Conservation (phyloP, 2,329 filamentous ascomycete species). For the Trichoderma arundinaceum region DNA sequence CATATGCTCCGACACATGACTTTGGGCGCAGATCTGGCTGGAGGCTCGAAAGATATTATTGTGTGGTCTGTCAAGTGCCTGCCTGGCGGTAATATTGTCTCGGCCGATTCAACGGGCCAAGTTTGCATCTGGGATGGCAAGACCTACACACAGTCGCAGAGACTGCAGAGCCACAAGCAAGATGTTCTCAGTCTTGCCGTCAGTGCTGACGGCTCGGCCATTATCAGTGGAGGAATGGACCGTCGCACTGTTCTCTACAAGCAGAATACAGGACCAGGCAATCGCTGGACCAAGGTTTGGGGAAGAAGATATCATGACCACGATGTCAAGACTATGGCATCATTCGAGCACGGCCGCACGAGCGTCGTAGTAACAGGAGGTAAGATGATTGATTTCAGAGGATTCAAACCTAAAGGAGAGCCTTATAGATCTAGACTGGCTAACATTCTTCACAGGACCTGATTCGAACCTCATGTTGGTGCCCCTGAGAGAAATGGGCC, state of each 20-base stretch:
- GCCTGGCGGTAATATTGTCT: constrained; percentile 86
- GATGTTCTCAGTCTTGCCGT: constrained; percentile 89
- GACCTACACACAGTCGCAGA: constrained; percentile 85
- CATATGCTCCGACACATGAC: constrained; percentile 81
- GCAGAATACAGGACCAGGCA: constrained; percentile 62
- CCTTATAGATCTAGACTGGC: neutral
- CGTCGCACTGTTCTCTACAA: constrained; percentile 84
- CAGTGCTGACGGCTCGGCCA: constrained; percentile 77
- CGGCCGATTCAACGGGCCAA: constrained; percentile 92
- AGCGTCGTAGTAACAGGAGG: constrained; percentile 93
- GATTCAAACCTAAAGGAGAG: too few relatives aligned
- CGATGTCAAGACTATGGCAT: constrained; percentile 92
- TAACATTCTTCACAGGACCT: constrained; percentile 61
- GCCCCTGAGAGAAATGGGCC: constrained; percentile 72
- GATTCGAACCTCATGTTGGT: constrained; percentile 84
- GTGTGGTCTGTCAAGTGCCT: constrained; percentile 94
- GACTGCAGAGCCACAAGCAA: constrained; percentile 84
- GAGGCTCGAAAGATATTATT: constrained; percentile 82
- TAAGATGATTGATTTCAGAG: constrained; percentile 48
- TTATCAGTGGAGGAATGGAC: constrained; percentile 92
- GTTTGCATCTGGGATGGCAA: constrained; percentile 92
- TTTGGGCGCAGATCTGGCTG: constrained; percentile 76
- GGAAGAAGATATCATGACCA: constrained; percentile 88
- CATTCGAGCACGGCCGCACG: constrained; percentile 81
- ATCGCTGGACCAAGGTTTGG: constrained; percentile 83